These are phyloP conservation scores for Amylocystis lapponica DNA, from an alignment of 768 basidiomycete species.

Conservation along the genomic window DNA sequence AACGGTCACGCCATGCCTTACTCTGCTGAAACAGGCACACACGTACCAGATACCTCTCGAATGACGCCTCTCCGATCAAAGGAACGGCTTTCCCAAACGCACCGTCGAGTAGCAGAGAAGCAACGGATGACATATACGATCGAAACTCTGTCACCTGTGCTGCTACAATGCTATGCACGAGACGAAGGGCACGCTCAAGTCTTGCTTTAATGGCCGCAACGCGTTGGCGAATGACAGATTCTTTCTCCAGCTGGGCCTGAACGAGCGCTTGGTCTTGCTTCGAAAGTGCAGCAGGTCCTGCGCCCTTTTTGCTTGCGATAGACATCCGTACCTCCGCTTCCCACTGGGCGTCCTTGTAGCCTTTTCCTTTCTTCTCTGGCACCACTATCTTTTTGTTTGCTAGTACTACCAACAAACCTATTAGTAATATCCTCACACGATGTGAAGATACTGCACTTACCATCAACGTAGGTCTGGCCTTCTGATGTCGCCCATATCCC, in stretches of 20 bases:
- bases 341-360: slow-evolving; percentile 88
- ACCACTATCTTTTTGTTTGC: slow-evolving; percentile 50
- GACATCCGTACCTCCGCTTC: slow-evolving; percentile 89
- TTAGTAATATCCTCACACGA: background rate
- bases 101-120: slow-evolving; percentile 57
- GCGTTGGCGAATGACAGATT: slow-evolving; percentile 56
- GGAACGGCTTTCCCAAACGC: slow-evolving; percentile 53
- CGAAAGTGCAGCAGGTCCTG: slow-evolving; percentile 45
- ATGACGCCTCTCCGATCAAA: slow-evolving; percentile 58
- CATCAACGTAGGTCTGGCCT: slow-evolving; percentile 77
- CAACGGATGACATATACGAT: slow-evolving; percentile 50
- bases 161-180: slow-evolving; percentile 59
- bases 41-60: slow-evolving; percentile 76
- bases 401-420: no score
- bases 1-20: no score
- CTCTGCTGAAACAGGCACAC: background rate
- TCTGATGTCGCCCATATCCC: slow-evolving; percentile 84
- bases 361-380: slow-evolving; percentile 70
- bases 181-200: slow-evolving; percentile 61
- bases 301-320: slow-evolving; percentile 65
- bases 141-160: slow-evolving; percentile 47
- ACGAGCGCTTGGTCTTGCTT: slow-evolving; percentile 86
- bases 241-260: slow-evolving; percentile 77
- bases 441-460: slow-evolving; percentile 32
- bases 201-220: slow-evolving; percentile 49